A percentile compares a stretch with the other conserved stretches of the same genome.
Evolutionary conservation across 2,329 filamentous ascomycete species (phyloP).

Genomic region (Diplodia seriata): DNA sequence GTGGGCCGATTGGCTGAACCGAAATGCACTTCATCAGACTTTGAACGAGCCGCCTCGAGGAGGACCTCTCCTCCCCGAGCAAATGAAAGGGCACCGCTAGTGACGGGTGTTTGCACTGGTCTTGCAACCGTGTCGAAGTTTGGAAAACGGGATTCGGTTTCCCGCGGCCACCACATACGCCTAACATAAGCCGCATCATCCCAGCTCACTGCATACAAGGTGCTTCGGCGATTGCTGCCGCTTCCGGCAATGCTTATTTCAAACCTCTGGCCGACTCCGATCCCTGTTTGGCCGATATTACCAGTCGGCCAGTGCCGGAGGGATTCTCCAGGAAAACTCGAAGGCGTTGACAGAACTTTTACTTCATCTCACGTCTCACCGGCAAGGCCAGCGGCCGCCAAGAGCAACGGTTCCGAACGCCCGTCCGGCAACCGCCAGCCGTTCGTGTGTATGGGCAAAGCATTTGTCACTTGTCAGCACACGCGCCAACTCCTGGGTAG

Average conservation of each 20-base stretch:
- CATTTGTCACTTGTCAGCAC: conserved; percentile 1
- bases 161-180: conserved; percentile 4
- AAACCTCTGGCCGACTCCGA: neutral
- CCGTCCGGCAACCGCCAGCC: conserved; percentile 6
- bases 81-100: neutral
- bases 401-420: neutral
- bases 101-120: conserved; percentile 14
- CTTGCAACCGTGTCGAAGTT: conserved; percentile 18
- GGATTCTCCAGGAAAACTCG: neutral
- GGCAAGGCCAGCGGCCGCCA: neutral
- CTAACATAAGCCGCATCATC: conserved; percentile 2
- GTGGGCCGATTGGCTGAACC: neutral
- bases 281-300: conserved; percentile 11
- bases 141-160: conserved; percentile 28
- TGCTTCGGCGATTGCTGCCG: conserved; percentile 11
- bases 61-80: neutral
- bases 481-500: conserved; percentile 9
- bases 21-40: neutral
- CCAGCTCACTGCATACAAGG: conserved; percentile 7
- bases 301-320: neutral
- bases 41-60: neutral
- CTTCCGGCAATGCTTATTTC: conserved; percentile 12
- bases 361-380: conserved; percentile 26
- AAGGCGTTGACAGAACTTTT: conserved; percentile 9
- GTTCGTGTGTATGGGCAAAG: conserved; percentile 10